phyloP scores from a whole-genome alignment of 805 yeast species.

The Ascoidea tarda region DNA sequence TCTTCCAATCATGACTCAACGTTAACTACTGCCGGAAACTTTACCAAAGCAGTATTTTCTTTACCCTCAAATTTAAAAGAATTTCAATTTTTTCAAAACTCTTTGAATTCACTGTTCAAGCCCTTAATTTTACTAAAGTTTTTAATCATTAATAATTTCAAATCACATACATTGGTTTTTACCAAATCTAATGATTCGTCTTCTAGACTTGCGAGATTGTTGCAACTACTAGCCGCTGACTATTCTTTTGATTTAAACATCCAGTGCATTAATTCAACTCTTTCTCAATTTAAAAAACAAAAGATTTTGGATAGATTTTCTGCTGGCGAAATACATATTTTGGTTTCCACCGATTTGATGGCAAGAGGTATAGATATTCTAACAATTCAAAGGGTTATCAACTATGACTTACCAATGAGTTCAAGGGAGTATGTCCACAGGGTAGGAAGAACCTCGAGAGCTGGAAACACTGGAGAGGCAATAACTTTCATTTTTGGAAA shows the following conservation, averaged over 20 bases:
- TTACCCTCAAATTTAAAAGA: slow-evolving; percentile 25
- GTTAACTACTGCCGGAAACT: not conserved
- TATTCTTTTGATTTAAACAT: slow-evolving; percentile 13
- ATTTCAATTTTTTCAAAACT: slow-evolving; percentile 15
- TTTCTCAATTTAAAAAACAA: slow-evolving; percentile 36
- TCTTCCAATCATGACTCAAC: slow-evolving; percentile 11
- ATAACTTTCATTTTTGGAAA: slow-evolving; percentile 60
- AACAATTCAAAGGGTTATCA: slow-evolving; percentile 59
- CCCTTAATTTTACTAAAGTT: slow-evolving; percentile 61
- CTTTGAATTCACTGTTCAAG: slow-evolving; percentile 27
- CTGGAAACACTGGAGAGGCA: slow-evolving; percentile 66
- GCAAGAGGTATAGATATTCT: slow-evolving; percentile 90
- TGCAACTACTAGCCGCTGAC: slow-evolving; percentile 26
- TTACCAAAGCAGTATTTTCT: slow-evolving; percentile 8
- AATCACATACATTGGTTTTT: slow-evolving; percentile 39
- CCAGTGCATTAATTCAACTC: slow-evolving; percentile 44
- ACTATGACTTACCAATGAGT: slow-evolving; percentile 83
- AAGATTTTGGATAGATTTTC: slow-evolving; percentile 48
- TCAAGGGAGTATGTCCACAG: slow-evolving; percentile 90
- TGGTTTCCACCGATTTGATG: slow-evolving; percentile 78
- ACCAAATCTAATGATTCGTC: slow-evolving; percentile 78
- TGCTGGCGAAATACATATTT: slow-evolving; percentile 33
- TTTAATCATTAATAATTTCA: slow-evolving; percentile 21
- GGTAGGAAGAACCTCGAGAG: slow-evolving; percentile 96
- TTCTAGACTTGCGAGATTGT: slow-evolving; percentile 56